Base-by-base conservation (phyloP, 1,139 yeast species). In the Geotrichum carabidarum region DNA sequence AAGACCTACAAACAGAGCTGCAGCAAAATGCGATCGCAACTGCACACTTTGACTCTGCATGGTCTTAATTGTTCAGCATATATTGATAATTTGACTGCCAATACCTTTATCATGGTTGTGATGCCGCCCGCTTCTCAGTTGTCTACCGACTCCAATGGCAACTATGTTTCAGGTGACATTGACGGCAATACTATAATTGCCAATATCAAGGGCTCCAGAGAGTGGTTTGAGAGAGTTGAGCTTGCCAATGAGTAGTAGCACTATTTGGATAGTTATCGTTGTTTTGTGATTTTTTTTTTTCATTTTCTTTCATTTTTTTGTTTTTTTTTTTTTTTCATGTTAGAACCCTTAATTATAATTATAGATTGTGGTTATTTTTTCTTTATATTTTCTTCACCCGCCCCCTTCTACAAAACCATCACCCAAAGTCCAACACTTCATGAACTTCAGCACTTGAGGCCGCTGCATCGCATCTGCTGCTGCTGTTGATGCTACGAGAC, bases 1-100 rank as follows among this genome's bases (percentile, higher is more conserved):
- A 93, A 93, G 66, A 90, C 96, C 12, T 93, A 88, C 71, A 91
- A 93, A 66, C 97, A 93, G 71, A 86, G 95, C 59, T 90, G 95
- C 53, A 83, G 90, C 51, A 90, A 90, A 69, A 77, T 93, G 67
- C 80, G 96, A 66, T 82, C 96, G 0, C 89, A 86, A 65, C 88
- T 93, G 69, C 84, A 81, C 60, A 85, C 88, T 52, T 73, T 91
- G 52, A 81, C 87, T 18, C 76, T 93, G 46, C 82, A 86, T 58
- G 96, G 96, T 14, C 78, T 80, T 52, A 80, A 79, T 58, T 84
- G 86, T 41, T 80, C 83, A 8, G 86, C 84, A 45, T 84, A 84
- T 64, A 75, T 86, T 53, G 93, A 85, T 61, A 78, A 83, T 1
- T 76, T 86, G 56, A 86, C 93, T 0, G 79, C 83, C 50, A 86